Evolutionary conservation across 2,329 filamentous ascomycete species (phyloP), one percentile per base, ranked within the genome.

Genomic region (Chaetomiaceae sp.): DNA sequence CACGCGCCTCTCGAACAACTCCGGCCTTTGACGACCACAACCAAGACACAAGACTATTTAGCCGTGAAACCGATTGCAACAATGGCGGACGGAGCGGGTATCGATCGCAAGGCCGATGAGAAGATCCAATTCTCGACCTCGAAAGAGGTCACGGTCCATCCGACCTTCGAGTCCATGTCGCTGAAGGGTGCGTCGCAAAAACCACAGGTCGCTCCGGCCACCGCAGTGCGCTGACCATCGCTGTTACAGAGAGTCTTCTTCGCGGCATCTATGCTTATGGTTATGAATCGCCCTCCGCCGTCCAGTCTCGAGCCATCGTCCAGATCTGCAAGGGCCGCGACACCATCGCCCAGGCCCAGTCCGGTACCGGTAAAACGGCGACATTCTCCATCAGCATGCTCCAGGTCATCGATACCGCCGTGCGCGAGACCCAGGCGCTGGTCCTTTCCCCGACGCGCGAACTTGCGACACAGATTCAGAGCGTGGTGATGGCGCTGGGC

Each of bases 301-400:
- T 99, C 16, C 93, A 99, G 74, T 96, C 92, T 60, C 89, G 93
- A 66, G 93, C 93, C 47, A 99, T 99, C 66, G 93, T 99, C 44
- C 93, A 97, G 73, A 88, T 99, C 65, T 99, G 93, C 82, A 97
- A 97, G 73, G 93, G 93, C 59, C 89, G 93, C 72, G 93, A 99
- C 70, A 97, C 93, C 56, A 99, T 99, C 66, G 93, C 93, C 16
- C 93, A 99, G 68, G 93, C 93, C 17, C 93, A 97, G 71, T 96
- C 92, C 40, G 91, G 91, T 71, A 96, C 91, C 47, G 91, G 91
- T 76, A 96, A 96, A 77, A 96, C 91, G 3, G 91, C 91, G 27
- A 96, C 91, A 31, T 96, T 96, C 72, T 92, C 90, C 44, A 96
- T 96, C 71, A 93, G 87, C 68, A 95, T 95, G 74, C 85, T 96